phyloP scores from a whole-genome alignment of 1,284 basidiomycete species.

The Pyrrhoderma noxium region DNA sequence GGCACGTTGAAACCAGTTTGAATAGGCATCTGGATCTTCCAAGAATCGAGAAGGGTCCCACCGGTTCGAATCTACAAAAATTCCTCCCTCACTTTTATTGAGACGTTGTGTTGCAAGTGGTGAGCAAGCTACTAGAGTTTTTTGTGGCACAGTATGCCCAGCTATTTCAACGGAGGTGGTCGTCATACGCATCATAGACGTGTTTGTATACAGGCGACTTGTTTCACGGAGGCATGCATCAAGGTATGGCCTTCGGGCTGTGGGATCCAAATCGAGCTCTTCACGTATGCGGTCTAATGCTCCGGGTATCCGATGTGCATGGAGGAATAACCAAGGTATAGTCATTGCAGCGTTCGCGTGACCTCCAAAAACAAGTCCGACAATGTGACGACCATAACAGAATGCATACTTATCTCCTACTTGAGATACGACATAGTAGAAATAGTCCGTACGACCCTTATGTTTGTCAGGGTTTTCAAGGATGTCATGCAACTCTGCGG shows the following conservation, averaged over 20 bases:
- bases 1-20: constrained; percentile 11
- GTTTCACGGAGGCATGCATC: constrained; percentile 16
- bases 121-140: constrained; percentile 14
- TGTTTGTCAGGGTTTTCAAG: constrained; percentile 12
- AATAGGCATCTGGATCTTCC: constrained; percentile 6
- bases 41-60: constrained; percentile 16
- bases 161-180: background rate
- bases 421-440: constrained; percentile 7
- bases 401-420: constrained; percentile 1
- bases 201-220: constrained; percentile 14
- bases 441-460: constrained; percentile 12
- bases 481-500: constrained; percentile 9
- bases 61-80: background rate
- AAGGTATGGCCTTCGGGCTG: constrained; percentile 9
- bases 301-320: constrained; percentile 13
- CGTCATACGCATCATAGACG: constrained; percentile 13
- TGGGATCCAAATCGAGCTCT: background rate
- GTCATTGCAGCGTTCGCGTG: constrained; percentile 16
- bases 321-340: constrained; percentile 14
- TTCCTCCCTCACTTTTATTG: background rate
- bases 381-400: constrained; percentile 9
- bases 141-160: constrained; percentile 2
- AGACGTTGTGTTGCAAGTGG: constrained; percentile 12
- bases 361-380: constrained; percentile 12
- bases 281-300: constrained; percentile 10